Evolutionary conservation across 2,329 filamentous ascomycete species (phyloP), one percentile per base, ranked within the genome.

Genomic region (Raffaelea deltoideospora): DNA sequence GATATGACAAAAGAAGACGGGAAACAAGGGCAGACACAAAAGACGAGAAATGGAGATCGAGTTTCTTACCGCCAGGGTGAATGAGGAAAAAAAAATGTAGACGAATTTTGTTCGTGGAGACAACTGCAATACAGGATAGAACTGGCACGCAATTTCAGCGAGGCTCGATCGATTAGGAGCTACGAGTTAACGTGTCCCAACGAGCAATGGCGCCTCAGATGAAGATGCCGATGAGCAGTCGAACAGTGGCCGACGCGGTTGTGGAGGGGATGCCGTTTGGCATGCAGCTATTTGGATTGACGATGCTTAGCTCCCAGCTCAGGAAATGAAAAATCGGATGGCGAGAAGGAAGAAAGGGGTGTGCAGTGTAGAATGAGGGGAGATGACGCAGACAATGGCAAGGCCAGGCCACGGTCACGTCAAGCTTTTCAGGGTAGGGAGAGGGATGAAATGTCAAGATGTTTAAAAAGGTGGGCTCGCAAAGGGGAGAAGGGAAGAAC

Each of bases 181-280:
- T 66, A 70, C 69, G 70, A 74, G 67, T 60, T 67, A 74, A 74
- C 68, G 69, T 72, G 67, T 74, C 69, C 70, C 65, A 69, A n/a
- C 64, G 52, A 51, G 53, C 33, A 45, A 55, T 52, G 53, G 59
- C 58, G 56, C 54, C 56, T 60, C 54, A 48, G 35, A n/a, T 11
- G 18, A n/a, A n/a, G n/a, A n/a, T n/a, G n/a, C n/a, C 18, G 15
- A 15, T 15, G 3, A 15, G 28, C 28, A 18, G 18, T 8, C 23
- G 8, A 13, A 13, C 23, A 13, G 13, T 8, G 8, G 23, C 26
- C 56, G 61, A 56, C 59, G 59, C 45, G 50, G 48, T 47, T 30
- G 48, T 48, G 50, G 45, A 50, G 45, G 50, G 52, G 45, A 51
- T 42, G 46, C 48, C 53, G 51, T 46, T 49, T 55, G 60, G 58